Conservation (phyloP, 306 rosid species). For the Lathyrus tuberosus region DNA sequence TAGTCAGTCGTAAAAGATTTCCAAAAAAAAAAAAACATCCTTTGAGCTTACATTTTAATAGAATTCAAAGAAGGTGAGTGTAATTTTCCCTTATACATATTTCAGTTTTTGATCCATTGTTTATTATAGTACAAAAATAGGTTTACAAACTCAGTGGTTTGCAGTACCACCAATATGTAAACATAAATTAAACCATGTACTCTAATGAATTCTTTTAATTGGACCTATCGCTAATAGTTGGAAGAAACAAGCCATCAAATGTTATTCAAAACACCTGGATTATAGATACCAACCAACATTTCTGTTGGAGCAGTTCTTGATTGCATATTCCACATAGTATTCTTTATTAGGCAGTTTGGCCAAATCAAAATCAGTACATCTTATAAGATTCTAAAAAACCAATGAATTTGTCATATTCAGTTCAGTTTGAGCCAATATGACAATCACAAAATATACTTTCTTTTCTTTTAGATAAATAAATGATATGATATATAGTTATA, state of each 20-base stretch:
- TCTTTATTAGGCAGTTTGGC: constrained; percentile 31
- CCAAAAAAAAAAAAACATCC: too few relatives aligned
- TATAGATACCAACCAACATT: not conserved
- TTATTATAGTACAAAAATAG: too few relatives aligned
- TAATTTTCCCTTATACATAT: not conserved
- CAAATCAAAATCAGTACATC: constrained; percentile 14
- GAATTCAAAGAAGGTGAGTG: too few relatives aligned
- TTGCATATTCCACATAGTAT: constrained; percentile 7
- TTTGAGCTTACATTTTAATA: too few relatives aligned
- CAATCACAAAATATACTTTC: constrained; percentile 17
- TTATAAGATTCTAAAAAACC: not conserved
- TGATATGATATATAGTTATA: constrained; percentile 51
- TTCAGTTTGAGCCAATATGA: constrained; percentile 31
- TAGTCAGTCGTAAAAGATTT: too few relatives aligned
- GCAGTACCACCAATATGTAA: not conserved
- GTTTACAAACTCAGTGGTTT: not conserved
- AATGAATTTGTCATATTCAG: constrained; percentile 34
- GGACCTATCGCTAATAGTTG: too few relatives aligned
- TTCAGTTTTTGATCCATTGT: not conserved
- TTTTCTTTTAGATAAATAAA: constrained; percentile 27
- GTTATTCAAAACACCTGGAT: not conserved
- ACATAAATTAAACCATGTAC: not conserved
- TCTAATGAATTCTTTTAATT: not conserved
- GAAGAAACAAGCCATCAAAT: not conserved
- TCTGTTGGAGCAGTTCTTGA: constrained; percentile 10